A percentile compares a stretch with the other conserved stretches of the same genome.
Conservation (phyloP, 768 basidiomycete species). For the Termitomyces sp. region DNA sequence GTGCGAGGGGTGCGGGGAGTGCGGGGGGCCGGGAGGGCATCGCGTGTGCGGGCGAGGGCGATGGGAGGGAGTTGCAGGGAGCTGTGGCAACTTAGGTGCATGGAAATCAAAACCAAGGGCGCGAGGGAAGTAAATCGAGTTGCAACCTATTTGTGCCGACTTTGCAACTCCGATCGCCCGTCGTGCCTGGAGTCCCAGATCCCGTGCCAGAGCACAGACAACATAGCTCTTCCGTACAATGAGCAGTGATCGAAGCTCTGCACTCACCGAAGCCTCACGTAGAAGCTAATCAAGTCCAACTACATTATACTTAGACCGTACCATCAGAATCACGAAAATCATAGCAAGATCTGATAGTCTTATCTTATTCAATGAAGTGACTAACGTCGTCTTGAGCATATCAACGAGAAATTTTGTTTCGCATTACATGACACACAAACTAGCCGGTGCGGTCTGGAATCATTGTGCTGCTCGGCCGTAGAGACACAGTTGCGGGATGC, state of each 20-base stretch:
- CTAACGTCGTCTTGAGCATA: too few relatives aligned
- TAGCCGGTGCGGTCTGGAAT: too few relatives aligned
- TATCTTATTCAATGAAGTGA: too few relatives aligned
- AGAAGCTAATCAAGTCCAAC: too few relatives aligned
- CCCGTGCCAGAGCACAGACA: slow-evolving; percentile 8
- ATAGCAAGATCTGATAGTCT: not conserved
- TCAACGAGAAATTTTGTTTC: too few relatives aligned
- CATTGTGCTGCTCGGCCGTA: too few relatives aligned
- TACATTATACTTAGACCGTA: not conserved
- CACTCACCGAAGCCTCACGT: not conserved
- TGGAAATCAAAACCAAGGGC: slow-evolving; percentile 25
- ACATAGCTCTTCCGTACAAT: too few relatives aligned
- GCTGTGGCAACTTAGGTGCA: slow-evolving; percentile 42
- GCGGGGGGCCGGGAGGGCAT: slow-evolving; percentile 52
- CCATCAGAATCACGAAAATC: not conserved
- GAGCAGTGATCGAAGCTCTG: slow-evolving; percentile 21
- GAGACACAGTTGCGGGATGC: too few relatives aligned
- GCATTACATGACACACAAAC: too few relatives aligned
- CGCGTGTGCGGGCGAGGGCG: slow-evolving; percentile 50
- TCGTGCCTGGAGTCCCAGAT: too few relatives aligned
- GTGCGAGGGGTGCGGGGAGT: slow-evolving; percentile 62
- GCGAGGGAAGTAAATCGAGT: not conserved
- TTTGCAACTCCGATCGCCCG: slow-evolving; percentile 18
- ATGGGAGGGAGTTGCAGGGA: slow-evolving; percentile 24
- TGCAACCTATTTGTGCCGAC: slow-evolving; percentile 11